A percentile compares a stretch with the other conserved stretches of the same genome.
phyloP scores from a whole-genome alignment of 768 basidiomycete species.

The Mycena galopus region DNA sequence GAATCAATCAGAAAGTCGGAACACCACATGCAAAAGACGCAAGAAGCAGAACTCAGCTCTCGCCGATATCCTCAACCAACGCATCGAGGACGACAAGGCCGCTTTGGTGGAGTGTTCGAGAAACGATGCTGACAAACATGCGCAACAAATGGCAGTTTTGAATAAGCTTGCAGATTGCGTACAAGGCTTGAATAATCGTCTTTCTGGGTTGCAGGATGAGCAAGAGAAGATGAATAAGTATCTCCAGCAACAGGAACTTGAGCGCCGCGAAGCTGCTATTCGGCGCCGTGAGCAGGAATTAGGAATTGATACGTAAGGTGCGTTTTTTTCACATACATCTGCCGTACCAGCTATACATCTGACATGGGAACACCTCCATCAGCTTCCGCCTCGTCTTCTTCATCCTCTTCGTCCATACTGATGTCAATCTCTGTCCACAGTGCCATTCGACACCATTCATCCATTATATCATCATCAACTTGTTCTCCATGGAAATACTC shows the following conservation, averaged over 20 bases:
- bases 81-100: not conserved
- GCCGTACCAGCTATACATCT: not conserved
- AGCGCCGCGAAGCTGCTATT: not conserved
- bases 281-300: not conserved
- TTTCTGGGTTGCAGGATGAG: not conserved
- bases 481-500: not conserved
- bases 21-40: not conserved
- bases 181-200: not conserved
- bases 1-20: not conserved
- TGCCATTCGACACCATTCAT: not conserved
- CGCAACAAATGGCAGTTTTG: not conserved
- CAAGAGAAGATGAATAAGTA: not conserved
- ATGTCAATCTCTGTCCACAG: not conserved
- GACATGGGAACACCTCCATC: not conserved
- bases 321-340: not conserved
- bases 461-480: not conserved
- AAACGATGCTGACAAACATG: not conserved
- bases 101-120: not conserved
- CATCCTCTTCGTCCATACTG: not conserved
- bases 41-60: not conserved
- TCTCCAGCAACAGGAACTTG: not conserved
- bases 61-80: not conserved
- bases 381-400: too few relatives aligned
- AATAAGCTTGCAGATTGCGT: not conserved
- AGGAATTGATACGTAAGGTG: not conserved